A percentile compares a stretch with the other conserved stretches of the same genome.
phyloP scores from a whole-genome alignment of 148 eudicot species.

The Heliosperma pusillum region DNA sequence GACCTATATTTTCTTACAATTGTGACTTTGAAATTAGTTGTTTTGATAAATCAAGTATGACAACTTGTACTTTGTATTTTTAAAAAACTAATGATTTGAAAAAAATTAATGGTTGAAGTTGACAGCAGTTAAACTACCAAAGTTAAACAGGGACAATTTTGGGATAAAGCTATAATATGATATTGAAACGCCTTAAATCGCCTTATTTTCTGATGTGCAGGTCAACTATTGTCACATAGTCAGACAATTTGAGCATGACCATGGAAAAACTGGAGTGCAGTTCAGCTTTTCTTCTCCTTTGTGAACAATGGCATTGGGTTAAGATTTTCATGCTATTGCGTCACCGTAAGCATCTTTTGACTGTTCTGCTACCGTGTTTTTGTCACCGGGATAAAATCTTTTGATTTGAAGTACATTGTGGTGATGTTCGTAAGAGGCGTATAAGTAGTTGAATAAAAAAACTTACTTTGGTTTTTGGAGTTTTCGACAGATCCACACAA shows the following conservation, averaged over 20 bases:
- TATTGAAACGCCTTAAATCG: background rate
- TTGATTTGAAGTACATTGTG: slow-evolving; percentile 13
- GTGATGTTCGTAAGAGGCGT: slow-evolving; percentile 4
- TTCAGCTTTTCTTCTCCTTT: slow-evolving; percentile 77
- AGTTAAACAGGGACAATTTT: no score
- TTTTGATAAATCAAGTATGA: background rate
- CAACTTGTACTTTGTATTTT: no score
- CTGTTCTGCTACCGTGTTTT: slow-evolving; percentile 10
- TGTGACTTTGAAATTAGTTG: no score
- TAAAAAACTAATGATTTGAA: no score
- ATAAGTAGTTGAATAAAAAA: background rate
- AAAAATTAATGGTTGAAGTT: no score
- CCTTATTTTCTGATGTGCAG: slow-evolving; percentile 35
- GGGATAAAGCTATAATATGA: no score
- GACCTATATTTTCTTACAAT: no score
- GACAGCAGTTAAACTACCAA: no score
- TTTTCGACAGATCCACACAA: slow-evolving; percentile 6
- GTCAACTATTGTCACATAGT: slow-evolving; percentile 81
- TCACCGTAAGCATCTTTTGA: background rate
- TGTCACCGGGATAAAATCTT: slow-evolving; percentile 14
- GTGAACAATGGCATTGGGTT: slow-evolving; percentile 22
- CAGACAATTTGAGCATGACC: slow-evolving; percentile 67
- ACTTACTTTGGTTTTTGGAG: background rate
- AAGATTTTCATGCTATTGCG: slow-evolving; percentile 18
- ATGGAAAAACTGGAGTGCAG: slow-evolving; percentile 80